phyloP scores from a whole-genome alignment of 257 asterid genomes.

The Primulina eburnea region DNA sequence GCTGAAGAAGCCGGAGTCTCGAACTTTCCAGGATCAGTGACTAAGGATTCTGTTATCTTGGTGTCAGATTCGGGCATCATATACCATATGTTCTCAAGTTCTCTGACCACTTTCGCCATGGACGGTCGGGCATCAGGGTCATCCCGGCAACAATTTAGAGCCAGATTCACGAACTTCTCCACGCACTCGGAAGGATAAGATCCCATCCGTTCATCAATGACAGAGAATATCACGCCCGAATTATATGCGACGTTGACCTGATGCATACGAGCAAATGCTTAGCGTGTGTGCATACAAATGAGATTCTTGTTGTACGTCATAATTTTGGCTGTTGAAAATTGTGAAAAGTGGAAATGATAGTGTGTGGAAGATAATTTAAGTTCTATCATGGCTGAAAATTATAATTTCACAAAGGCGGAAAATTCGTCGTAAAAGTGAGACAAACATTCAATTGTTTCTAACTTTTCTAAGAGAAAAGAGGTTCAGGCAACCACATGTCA shows the following conservation, averaged over 20 bases:
- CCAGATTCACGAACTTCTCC: conserved; percentile 56
- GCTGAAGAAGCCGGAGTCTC: conserved; percentile 46
- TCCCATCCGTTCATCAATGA: conserved; percentile 75
- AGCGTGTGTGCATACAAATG: too few species aligned
- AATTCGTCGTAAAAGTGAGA: not conserved
- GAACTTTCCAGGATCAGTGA: conserved; percentile 28
- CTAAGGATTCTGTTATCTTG: conserved; percentile 31
- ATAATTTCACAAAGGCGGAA: not conserved
- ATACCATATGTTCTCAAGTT: conserved; percentile 53
- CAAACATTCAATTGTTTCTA: not conserved
- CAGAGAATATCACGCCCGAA: conserved; percentile 59
- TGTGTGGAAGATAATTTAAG: not conserved
- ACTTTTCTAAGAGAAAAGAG: too few species aligned
- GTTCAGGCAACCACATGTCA: not conserved
- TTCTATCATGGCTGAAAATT: not conserved
- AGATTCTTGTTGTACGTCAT: not conserved
- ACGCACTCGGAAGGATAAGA: conserved; percentile 67
- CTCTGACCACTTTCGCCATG: conserved; percentile 70
- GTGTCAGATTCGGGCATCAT: conserved; percentile 62
- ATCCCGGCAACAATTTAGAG: conserved; percentile 68
- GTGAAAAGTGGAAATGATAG: not conserved
- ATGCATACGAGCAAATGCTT: conserved; percentile 6
- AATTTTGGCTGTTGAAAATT: not conserved
- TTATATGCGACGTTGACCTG: conserved; percentile 72
- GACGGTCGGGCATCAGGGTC: conserved; percentile 63